A percentile compares a stretch with the other conserved stretches of the same genome.
Conservation (phyloP, 2,329 filamentous ascomycete species). For the Colletotrichum navitas region DNA sequence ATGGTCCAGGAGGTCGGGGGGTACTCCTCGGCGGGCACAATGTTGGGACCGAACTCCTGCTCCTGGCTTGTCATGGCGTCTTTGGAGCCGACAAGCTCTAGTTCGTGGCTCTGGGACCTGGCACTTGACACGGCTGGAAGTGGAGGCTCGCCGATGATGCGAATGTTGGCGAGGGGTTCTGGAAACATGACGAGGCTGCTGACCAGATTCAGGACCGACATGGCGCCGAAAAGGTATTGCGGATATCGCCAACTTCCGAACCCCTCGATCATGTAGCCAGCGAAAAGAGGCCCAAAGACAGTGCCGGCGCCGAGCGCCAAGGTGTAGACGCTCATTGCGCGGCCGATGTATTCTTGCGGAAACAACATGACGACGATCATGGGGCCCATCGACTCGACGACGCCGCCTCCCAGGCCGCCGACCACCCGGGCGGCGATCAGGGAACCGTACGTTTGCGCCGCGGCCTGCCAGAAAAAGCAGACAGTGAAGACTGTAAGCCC, state of each 20-base stretch:
- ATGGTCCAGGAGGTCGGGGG: neutral
- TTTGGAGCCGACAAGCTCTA: neutral
- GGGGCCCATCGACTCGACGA: conserved; percentile 5
- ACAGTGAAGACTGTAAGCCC: neutral
- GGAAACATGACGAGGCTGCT: neutral
- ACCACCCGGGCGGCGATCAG: neutral
- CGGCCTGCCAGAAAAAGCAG: neutral
- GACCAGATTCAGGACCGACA: neutral
- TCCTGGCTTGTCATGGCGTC: neutral
- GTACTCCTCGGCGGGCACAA: neutral
- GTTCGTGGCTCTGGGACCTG: neutral
- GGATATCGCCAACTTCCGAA: neutral
- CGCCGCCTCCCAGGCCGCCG: neutral
- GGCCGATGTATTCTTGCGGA: neutral
- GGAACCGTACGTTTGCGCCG: neutral
- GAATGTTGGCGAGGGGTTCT: neutral
- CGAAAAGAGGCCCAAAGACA: neutral
- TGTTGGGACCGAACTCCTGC: neutral
- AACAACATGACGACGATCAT: conserved; percentile 9
- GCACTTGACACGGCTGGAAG: accelerated
- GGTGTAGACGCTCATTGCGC: neutral
- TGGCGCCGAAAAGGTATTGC: neutral
- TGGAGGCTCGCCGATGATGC: neutral
- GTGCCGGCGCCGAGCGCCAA: neutral
- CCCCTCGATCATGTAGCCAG: neutral